Conservation (phyloP, 2,329 filamentous ascomycete species). For the Cytospora chrysosperma region DNA sequence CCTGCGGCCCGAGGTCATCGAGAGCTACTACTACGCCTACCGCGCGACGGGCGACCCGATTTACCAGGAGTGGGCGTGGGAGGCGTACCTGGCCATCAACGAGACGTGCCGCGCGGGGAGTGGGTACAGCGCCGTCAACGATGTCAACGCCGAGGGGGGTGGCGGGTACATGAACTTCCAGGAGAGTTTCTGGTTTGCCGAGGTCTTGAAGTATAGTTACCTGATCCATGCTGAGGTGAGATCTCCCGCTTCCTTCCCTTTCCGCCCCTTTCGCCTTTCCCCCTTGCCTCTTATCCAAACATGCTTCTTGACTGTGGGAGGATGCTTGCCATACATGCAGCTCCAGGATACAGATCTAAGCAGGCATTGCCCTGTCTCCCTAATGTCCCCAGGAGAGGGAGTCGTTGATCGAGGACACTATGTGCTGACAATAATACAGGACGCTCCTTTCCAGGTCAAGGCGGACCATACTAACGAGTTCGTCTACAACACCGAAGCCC, state of each 20-base stretch:
- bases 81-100: constrained; percentile 70
- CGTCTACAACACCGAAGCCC: constrained; percentile 52
- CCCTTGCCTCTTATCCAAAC: too few species aligned
- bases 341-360: neutral
- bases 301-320: neutral
- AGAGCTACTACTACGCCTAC: constrained; percentile 85
- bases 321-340: neutral
- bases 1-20: constrained; percentile 77
- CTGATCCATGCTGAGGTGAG: constrained; percentile 59
- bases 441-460: constrained; percentile 54
- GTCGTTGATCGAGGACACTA: neutral
- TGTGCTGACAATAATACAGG: constrained; percentile 35
- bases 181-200: constrained; percentile 86
- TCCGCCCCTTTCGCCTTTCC: neutral
- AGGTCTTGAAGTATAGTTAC: constrained; percentile 83
- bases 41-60: constrained; percentile 70
- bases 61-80: constrained; percentile 85
- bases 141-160: constrained; percentile 65
- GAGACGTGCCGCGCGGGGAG: constrained; percentile 59
- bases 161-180: constrained; percentile 67
- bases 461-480: constrained; percentile 45
- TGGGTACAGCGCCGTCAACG: constrained; percentile 63
- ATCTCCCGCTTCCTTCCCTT: neutral
- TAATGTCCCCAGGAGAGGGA: neutral
- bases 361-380: too few species aligned